These are phyloP conservation scores for Podochytrium sp. DNA, from an alignment of 192 early-diverging fungal species.

Conservation along the genomic window DNA sequence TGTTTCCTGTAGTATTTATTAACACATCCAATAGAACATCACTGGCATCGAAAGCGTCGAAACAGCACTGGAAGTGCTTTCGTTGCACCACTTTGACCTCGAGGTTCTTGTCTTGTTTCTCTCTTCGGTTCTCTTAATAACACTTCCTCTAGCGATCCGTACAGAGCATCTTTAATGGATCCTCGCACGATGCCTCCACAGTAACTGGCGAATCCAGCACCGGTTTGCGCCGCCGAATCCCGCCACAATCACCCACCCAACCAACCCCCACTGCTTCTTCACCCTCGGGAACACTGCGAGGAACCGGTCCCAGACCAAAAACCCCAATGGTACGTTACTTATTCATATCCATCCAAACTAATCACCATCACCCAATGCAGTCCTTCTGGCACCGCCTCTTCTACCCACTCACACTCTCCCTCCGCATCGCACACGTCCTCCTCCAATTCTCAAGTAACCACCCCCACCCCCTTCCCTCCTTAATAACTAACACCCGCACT, in stretches of 20 bases:
- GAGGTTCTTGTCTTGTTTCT: conserved; percentile 24
- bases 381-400: conserved; percentile 30
- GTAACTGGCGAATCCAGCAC: background rate
- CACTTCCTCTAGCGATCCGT: background rate
- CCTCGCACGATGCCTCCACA: background rate
- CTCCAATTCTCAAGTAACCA: conserved; percentile 36
- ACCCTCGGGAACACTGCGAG: background rate
- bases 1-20: background rate
- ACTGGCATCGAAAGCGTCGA: conserved; percentile 44
- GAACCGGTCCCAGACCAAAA: background rate
- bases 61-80: conserved; percentile 36
- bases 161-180: conserved; percentile 1
- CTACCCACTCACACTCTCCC: conserved; percentile 42
- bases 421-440: conserved; percentile 36
- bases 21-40: conserved; percentile 27
- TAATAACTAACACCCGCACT: background rate
- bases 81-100: conserved; percentile 41
- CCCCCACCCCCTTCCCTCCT: conserved; percentile 1
- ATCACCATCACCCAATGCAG: background rate
- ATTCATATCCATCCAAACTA: background rate
- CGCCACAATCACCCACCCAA: background rate
- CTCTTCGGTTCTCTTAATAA: background rate
- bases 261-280: background rate
- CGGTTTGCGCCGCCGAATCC: background rate
- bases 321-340: background rate